A percentile compares a stretch with the other conserved stretches of the same genome.
These are phyloP conservation scores for Mortierella sp. DNA, from an alignment of 371 early-diverging fungal species.

Conservation along the genomic window DNA sequence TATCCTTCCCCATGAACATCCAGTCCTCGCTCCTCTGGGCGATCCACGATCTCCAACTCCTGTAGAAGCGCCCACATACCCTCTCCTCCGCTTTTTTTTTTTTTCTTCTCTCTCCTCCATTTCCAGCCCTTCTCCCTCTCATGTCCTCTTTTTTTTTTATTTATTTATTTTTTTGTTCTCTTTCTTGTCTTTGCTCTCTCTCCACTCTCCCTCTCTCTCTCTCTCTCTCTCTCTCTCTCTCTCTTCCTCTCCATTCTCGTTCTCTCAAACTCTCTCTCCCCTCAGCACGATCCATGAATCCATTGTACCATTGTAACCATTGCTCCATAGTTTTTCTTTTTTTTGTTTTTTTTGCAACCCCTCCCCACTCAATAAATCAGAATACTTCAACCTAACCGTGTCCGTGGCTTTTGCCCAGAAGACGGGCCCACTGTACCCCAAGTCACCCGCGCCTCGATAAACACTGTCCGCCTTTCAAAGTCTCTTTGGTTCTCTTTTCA, in stretches of 20 bases:
- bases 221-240: not conserved
- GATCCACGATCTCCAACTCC: conserved; percentile 11
- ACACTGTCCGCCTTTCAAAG: not conserved
- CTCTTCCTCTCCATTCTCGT: not conserved
- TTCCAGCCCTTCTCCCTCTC: not conserved
- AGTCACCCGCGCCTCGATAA: not conserved
- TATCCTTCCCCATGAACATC: conserved; percentile 14
- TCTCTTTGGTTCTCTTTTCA: not conserved
- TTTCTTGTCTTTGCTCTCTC: not conserved
- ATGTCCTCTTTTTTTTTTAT: not conserved
- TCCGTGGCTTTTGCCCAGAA: too few species aligned
- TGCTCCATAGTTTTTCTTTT: too few species aligned
- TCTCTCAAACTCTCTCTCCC: not conserved
- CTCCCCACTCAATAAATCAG: too few species aligned
- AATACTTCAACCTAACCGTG: too few species aligned
- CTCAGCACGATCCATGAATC: not conserved
- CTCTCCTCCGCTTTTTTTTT: not conserved
- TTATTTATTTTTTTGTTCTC: not conserved
- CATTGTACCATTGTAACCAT: too few species aligned
- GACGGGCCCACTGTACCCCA: too few species aligned
- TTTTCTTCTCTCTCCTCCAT: not conserved
- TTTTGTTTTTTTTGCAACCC: too few species aligned
- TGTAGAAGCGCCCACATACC: not conserved
- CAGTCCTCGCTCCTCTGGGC: conserved; percentile 15
- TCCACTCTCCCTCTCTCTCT: not conserved